A percentile compares a stretch with the other conserved stretches of the same genome.
Conservation (phyloP, 345 rosid genomes). For the Acer campestre region DNA sequence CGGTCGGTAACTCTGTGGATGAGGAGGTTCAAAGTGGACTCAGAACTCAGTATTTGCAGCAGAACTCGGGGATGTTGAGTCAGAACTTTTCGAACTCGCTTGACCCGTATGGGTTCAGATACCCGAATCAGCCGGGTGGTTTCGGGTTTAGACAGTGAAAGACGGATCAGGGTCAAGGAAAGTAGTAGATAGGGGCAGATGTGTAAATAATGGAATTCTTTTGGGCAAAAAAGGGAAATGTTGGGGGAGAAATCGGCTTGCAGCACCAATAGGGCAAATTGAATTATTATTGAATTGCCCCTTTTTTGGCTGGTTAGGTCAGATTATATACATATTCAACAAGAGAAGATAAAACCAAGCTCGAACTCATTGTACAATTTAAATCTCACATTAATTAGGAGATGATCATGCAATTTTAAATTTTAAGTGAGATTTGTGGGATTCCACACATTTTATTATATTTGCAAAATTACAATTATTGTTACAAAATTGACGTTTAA, state of each 20-base stretch:
- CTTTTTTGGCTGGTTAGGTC: not conserved
- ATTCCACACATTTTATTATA: not conserved
- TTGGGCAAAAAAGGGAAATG: conserved; percentile 19
- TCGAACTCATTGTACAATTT: conserved; percentile 12
- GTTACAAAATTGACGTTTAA: not conserved
- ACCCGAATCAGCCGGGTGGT: conserved; percentile 48
- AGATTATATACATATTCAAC: too few relatives aligned
- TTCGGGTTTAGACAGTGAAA: conserved; percentile 51
- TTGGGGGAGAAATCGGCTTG: not conserved
- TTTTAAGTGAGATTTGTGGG: not conserved
- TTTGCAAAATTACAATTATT: not conserved
- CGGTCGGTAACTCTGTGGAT: too few relatives aligned
- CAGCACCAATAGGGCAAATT: not conserved
- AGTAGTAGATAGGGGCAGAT: conserved; percentile 1
- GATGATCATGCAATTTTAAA: conserved; percentile 11
- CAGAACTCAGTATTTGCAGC: conserved; percentile 32
- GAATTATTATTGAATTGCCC: not conserved
- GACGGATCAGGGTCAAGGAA: not conserved
- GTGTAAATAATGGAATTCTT: conserved; percentile 46
- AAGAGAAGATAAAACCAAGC: not conserved
- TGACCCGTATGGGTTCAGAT: conserved; percentile 61
- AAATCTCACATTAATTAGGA: conserved; percentile 2
- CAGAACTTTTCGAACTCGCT: conserved; percentile 41
- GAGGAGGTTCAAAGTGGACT: conserved; percentile 79
- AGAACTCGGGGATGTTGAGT: conserved; percentile 35